Percentiles rank a stretch among this genome's conserved stretches.
These are phyloP conservation scores for Tritrichomonas musculus DNA, from an alignment of 208 protist genomes.

Conservation along the genomic window DNA sequence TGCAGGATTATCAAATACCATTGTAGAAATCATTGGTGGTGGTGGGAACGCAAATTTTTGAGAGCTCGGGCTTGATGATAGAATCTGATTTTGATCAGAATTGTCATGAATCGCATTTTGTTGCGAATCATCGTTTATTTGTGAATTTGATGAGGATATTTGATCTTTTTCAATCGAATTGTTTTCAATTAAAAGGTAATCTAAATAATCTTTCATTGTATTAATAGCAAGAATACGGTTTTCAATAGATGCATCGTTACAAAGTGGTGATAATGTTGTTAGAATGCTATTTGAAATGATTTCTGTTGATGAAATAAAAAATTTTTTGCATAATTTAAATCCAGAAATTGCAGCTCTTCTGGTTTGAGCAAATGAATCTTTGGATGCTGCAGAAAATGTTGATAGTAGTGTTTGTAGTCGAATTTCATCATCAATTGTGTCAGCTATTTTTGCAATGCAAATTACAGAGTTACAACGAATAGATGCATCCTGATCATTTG, in stretches of 20 bases:
- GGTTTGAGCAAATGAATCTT: not conserved
- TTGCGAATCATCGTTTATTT: too few relatives aligned
- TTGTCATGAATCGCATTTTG: too few relatives aligned
- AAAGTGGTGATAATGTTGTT: not conserved
- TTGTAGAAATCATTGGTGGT: too few relatives aligned
- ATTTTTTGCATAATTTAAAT: not conserved
- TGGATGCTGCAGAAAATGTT: not conserved
- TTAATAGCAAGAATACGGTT: not conserved
- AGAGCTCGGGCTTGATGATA: too few relatives aligned
- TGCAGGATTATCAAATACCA: too few relatives aligned
- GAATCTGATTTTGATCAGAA: too few relatives aligned
- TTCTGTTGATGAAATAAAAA: not conserved
- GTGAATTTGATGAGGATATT: too few relatives aligned
- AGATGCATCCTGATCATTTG: not conserved
- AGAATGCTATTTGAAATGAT: not conserved
- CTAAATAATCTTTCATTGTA: not conserved
- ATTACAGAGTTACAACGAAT: not conserved
- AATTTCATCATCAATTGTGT: not conserved
- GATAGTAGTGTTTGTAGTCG: not conserved
- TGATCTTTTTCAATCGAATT: too few relatives aligned
- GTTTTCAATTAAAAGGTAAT: not conserved
- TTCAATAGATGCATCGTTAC: not conserved
- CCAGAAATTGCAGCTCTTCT: not conserved
- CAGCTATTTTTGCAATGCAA: not conserved
- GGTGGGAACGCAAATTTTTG: too few relatives aligned